phyloP scores from a whole-genome alignment of 306 rosid species.

The Citrullus mucosospermus region DNA sequence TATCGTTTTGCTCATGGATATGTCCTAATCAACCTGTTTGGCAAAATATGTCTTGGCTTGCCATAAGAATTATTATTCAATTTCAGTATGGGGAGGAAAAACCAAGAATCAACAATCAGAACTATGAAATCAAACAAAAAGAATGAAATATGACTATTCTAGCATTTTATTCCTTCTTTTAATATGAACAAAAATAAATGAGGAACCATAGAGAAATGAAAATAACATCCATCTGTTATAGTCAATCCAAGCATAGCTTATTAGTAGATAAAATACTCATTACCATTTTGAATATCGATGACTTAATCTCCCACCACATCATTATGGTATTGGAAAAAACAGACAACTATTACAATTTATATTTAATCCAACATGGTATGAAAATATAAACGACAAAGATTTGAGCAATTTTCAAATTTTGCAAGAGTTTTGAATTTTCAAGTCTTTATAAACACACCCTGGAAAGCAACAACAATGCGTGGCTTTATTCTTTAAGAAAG shows the following conservation, averaged over 20 bases:
- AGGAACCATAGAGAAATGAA: background rate
- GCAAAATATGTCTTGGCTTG: conserved; percentile 21
- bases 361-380: background rate
- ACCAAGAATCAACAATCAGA: conserved; percentile 1
- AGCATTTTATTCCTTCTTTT: background rate
- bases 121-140: background rate
- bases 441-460: background rate
- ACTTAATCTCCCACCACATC: background rate
- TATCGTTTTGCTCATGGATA: conserved; percentile 52
- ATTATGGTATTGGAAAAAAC: background rate
- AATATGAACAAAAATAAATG: background rate
- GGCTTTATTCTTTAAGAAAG: conserved; percentile 1
- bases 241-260: background rate
- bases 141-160: background rate
- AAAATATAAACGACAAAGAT: background rate
- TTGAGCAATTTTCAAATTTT: background rate
- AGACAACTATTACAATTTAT: background rate
- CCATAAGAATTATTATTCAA: background rate
- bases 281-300: background rate
- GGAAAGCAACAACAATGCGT: background rate
- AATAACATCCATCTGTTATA: background rate
- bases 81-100: background rate
- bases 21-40: conserved; percentile 33
- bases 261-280: background rate
- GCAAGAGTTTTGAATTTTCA: background rate